phyloP scores from a whole-genome alignment of 225 moss, liverwort and hornwort species.

The Sphagnum tenellum region DNA sequence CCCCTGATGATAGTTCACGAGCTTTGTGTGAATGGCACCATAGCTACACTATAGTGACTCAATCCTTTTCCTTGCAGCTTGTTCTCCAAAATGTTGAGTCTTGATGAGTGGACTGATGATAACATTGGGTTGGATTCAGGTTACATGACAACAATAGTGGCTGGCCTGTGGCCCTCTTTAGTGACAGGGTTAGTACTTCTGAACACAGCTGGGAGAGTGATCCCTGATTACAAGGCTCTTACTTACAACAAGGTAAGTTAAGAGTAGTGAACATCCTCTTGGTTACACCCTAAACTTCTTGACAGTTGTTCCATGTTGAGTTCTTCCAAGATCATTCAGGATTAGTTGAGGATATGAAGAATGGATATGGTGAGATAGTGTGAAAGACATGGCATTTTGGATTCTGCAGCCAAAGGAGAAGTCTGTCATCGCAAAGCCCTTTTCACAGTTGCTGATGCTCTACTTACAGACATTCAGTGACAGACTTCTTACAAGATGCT shows the following conservation, averaged over 20 bases:
- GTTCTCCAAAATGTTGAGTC: neutral
- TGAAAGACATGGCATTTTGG: neutral
- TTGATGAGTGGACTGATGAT: too few species aligned
- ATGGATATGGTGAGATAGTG: too few species aligned
- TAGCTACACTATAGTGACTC: too few species aligned
- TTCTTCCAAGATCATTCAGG: too few species aligned
- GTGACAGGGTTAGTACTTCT: slow-evolving; percentile 75
- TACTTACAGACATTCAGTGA: slow-evolving; percentile 77
- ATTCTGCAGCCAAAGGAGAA: slow-evolving; percentile 58
- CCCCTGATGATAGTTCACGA: neutral
- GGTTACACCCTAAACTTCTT: too few species aligned
- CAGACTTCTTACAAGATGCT: slow-evolving; percentile 76
- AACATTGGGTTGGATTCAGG: slow-evolving; percentile 19
- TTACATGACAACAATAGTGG: slow-evolving; percentile 65
- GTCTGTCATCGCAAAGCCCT: slow-evolving; percentile 56
- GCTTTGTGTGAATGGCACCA: neutral
- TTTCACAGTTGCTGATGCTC: slow-evolving; percentile 66
- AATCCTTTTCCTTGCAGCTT: too few species aligned
- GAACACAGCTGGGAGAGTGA: slow-evolving; percentile 81
- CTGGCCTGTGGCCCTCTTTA: slow-evolving; percentile 85
- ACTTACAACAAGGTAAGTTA: slow-evolving; percentile 57
- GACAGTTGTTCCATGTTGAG: too few species aligned
- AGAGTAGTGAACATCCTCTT: too few species aligned
- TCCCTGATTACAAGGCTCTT: slow-evolving; percentile 64
- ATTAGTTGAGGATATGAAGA: too few species aligned